These are phyloP conservation scores for Hsuehochloa calcarea DNA, from an alignment of 176 grass and related monocot genomes.

Conservation along the genomic window DNA sequence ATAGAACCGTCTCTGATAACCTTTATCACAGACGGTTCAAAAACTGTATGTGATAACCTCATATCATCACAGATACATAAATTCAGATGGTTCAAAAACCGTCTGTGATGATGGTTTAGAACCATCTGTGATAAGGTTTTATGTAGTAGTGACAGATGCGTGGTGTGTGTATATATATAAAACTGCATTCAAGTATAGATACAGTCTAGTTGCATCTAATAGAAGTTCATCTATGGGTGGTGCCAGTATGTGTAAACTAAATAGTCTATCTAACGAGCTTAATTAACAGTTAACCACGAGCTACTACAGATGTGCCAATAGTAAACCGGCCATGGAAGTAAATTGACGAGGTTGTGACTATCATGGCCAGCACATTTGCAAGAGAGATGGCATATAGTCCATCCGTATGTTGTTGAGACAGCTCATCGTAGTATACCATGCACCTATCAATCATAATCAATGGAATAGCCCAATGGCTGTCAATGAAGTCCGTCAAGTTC, in stretches of 20 bases:
- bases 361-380: slow-evolving; percentile 15
- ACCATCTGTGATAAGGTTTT: no score
- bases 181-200: neutral
- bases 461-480: neutral
- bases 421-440: neutral
- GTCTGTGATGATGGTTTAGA: no score
- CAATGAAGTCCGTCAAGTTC: neutral
- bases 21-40: no score
- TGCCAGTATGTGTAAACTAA: neutral
- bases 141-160: no score
- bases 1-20: no score
- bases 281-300: slow-evolving; percentile 27
- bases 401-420: neutral
- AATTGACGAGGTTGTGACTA: neutral
- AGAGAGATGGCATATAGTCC: neutral
- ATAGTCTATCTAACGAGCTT: neutral
- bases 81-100: no score
- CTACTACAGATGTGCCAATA: slow-evolving; percentile 40
- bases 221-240: neutral
- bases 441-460: neutral
- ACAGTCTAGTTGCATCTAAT: neutral
- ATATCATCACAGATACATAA: no score
- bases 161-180: neutral
- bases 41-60: no score
- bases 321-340: slow-evolving; percentile 17